Base-by-base conservation (phyloP, 2,329 filamentous ascomycete species). In the Penicillium sp. region DNA sequence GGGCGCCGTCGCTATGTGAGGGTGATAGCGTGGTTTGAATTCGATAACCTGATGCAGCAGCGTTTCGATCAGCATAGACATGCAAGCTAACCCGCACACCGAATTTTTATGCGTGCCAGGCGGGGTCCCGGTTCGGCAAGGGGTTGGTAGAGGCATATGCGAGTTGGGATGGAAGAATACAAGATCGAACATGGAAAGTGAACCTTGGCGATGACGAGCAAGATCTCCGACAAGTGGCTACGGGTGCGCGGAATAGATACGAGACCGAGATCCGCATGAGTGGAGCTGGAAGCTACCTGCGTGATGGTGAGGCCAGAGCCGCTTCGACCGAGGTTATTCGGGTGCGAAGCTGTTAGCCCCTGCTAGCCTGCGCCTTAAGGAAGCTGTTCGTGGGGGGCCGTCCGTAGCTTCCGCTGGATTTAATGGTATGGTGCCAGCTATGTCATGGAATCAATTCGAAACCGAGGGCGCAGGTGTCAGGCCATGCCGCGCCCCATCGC, bases 111-210 rank as follows among this genome's bases (percentile, higher is more conserved):
- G 57, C 56, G 33, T 59, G 57, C 39, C 15, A 36, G 48, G 38
- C 49, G 18, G 39, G 24, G 24, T 26, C 49, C 7, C 34, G 39
- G 1, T 28, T 41, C 2, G 21, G 29, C 38, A 31, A 34, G n/a
- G 47, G 39, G 9, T 44, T 24, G 51, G 50, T 47, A 2, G 21
- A 54, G 26, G 57, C 69, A 9, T 69, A 69, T 57, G 70, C 70
- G 54, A 72, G 69, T 57, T 72, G 70, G 69, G 66, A 69, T 45
- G 68, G 68, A 4, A 69, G 67, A 15, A 72, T 68, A 7, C 66
- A 69, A 33, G 54, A 60, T 12, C 41, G 47, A 23, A 18, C 47
- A 6, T 60, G 55, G 57, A 52, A 50, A 15, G 41, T 58, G 12
- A 24, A 43, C 23, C 6, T 50, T 26, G 45, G 42, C 10, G 18